Base-by-base conservation (phyloP, 2,329 filamentous ascomycete genomes). In the Hypoxylon sp. region DNA sequence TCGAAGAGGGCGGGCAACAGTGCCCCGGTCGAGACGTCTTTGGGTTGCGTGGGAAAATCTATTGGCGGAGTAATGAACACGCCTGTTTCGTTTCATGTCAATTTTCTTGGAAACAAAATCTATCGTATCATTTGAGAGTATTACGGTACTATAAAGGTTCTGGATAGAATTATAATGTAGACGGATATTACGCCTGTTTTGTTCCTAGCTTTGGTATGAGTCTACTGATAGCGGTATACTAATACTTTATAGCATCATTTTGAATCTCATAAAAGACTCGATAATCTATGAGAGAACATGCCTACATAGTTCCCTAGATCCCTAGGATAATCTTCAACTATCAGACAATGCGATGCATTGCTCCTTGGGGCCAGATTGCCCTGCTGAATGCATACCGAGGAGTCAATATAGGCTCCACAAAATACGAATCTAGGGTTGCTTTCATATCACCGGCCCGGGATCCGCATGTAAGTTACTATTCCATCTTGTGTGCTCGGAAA, bases 1-100 rank as follows among this genome's bases (percentile, higher is more conserved):
- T 17, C 72, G 70, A 46, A 74, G 64, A 40, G 74, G 73, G 6
- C 70, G 75, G 25, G 77, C 75, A 7, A 78, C 76, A 3, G 77
- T 79, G 2, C 74, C 77, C 55, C 75, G 71, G 1, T 69, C 59
- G 6, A 76, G 77, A 33, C 73, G 78, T 6, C 13, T 79, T 30
- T 77, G 75, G 77, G 77, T 79, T 42, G 77, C 75, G 13, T 79
- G 77, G 76, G 78, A 76, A 69, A 77, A 70, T 44, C 68, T 78
- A 14, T 72, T 63, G 10, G 35, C 61, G 20, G 17, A 33, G 25
- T 59, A 25, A 62, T 35, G 25, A 44, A 17, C 8, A 6, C 40
- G 6, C 2, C 8, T 58, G n/a, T 14, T 56, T 7, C 35, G 13
- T 27, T 11, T 22, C 3, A 33, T n/a, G 30, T 10, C 8, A 22